phyloP scores from a whole-genome alignment of 176 grass and related monocot genomes.

The Triticum aestivum region DNA sequence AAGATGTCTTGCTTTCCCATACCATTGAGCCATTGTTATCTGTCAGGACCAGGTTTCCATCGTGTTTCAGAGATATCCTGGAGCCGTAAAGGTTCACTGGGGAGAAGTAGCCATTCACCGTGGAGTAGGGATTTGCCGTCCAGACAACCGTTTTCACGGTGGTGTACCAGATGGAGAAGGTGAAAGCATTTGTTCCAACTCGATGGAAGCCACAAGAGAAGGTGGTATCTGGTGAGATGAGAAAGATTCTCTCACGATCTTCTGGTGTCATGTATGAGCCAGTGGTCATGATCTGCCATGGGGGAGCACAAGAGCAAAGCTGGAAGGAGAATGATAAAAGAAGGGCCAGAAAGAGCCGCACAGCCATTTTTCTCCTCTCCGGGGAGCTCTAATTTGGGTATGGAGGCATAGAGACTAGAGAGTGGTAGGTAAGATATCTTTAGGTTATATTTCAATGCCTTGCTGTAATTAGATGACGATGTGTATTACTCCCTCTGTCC shows the following conservation, averaged over 20 bases:
- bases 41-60: constrained; percentile 56
- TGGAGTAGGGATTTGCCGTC: constrained; percentile 54
- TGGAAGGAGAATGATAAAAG: constrained; percentile 7
- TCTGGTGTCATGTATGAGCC: constrained; percentile 38
- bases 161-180: constrained; percentile 69
- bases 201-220: constrained; percentile 52
- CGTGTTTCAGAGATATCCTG: constrained; percentile 37
- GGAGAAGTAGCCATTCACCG: constrained; percentile 9
- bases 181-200: constrained; percentile 41
- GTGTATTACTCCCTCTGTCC: neutral
- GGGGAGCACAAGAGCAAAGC: constrained; percentile 26
- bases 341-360: neutral
- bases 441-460: constrained; percentile 10
- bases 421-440: neutral
- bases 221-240: constrained; percentile 39
- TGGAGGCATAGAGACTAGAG: neutral
- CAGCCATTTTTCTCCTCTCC: constrained; percentile 7
- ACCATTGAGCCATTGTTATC: constrained; percentile 53
- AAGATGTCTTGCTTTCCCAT: constrained; percentile 51
- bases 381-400: neutral
- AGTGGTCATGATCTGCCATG: constrained; percentile 37
- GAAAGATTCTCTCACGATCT: constrained; percentile 22
- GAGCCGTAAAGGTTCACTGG: constrained; percentile 51
- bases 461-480: neutral
- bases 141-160: constrained; percentile 41